Evolutionary conservation across 176 grass and related monocot species (phyloP).

Genomic region (Paspalum notatum): DNA sequence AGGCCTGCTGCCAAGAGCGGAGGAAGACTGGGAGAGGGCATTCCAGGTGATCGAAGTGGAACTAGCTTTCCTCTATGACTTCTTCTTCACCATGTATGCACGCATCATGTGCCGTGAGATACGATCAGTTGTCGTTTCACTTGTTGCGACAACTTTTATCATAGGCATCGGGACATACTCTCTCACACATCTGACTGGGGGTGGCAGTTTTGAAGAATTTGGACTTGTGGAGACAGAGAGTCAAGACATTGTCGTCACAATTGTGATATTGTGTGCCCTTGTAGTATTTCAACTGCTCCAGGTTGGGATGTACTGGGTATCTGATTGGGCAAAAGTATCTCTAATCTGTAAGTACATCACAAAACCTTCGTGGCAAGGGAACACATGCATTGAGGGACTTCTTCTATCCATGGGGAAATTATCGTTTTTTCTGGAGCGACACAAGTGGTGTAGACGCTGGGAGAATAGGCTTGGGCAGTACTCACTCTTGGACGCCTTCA

Average conservation of each 20-base stretch:
- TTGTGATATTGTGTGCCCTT: background rate
- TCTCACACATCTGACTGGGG: background rate
- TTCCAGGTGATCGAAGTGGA: constrained; percentile 21
- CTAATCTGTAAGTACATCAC: background rate
- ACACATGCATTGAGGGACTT: background rate
- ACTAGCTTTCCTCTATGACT: background rate
- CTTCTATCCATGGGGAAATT: background rate
- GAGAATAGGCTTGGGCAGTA: background rate
- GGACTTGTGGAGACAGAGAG: background rate
- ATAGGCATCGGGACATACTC: background rate
- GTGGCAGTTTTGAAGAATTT: too few species aligned
- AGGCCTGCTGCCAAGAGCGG: background rate
- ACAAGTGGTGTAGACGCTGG: background rate
- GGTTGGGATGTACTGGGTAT: background rate
- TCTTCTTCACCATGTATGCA: constrained; percentile 25
- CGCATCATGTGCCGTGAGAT: background rate
- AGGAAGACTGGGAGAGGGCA: constrained; percentile 4
- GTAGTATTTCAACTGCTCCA: background rate
- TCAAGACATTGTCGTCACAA: background rate
- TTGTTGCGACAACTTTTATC: background rate
- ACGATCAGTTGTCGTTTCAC: background rate
- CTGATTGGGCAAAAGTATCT: constrained; percentile 18
- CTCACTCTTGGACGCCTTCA: background rate
- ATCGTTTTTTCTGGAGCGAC: too few species aligned
- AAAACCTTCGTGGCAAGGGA: background rate